These are phyloP conservation scores for Metarhizium album DNA, from an alignment of 2,329 filamentous ascomycete species.

Conservation along the genomic window DNA sequence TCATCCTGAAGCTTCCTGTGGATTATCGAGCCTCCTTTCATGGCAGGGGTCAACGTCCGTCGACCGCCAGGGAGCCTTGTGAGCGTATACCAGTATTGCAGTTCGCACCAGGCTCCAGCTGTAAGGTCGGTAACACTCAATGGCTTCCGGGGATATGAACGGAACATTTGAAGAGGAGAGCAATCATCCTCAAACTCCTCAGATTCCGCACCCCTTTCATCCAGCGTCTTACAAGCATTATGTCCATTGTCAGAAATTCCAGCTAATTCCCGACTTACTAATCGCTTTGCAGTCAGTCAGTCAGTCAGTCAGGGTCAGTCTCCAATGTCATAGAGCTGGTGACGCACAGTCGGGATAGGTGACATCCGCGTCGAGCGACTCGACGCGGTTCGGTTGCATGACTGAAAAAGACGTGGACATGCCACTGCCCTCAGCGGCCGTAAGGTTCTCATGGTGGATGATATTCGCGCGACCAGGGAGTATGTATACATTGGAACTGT, in stretches of 20 bases:
- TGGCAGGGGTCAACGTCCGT: slow-evolving; percentile 66
- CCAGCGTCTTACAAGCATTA: slow-evolving; percentile 6
- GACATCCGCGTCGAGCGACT: slow-evolving; percentile 18
- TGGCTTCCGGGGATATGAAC: slow-evolving; percentile 63
- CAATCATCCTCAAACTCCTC: slow-evolving; percentile 19
- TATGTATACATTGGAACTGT: background rate
- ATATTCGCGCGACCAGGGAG: background rate
- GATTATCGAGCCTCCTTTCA: slow-evolving; percentile 71
- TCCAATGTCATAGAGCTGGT: background rate
- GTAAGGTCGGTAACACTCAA: slow-evolving; percentile 83
- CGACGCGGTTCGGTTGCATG: background rate
- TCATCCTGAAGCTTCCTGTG: slow-evolving; percentile 80
- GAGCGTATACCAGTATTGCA: slow-evolving; percentile 85
- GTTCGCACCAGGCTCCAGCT: slow-evolving; percentile 87
- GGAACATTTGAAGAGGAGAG: slow-evolving; percentile 66
- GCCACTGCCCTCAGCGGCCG: background rate
- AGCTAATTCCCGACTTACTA: slow-evolving; percentile 43
- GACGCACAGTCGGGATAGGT: slow-evolving; percentile 44
- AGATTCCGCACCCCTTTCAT: background rate
- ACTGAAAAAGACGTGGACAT: background rate
- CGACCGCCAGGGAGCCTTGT: slow-evolving; percentile 60
- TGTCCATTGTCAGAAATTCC: slow-evolving; percentile 9
- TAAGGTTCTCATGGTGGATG: background rate
- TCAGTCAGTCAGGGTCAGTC: background rate
- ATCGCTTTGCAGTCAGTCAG: slow-evolving; percentile 57